Evolutionary conservation across 2,329 filamentous ascomycete genomes (phyloP).

Genomic region (Rhinocladiella similis): DNA sequence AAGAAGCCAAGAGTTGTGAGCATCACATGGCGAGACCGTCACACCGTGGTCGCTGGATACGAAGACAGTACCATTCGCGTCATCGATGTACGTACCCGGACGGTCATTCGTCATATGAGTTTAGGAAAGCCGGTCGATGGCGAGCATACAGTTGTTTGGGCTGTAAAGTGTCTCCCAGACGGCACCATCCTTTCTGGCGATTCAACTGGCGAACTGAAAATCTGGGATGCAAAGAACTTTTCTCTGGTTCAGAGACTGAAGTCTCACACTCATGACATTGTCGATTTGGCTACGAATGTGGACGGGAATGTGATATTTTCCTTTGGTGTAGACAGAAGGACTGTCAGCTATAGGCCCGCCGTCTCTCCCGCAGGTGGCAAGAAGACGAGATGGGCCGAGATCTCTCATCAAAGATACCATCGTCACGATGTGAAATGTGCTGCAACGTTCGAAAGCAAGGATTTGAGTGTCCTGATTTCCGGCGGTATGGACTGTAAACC

Average conservation of each 20-base stretch:
- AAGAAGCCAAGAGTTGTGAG: slow-evolving; percentile 89
- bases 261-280: slow-evolving; percentile 83
- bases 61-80: slow-evolving; percentile 95
- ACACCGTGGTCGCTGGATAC: slow-evolving; percentile 83
- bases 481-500: slow-evolving; percentile 88
- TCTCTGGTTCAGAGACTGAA: slow-evolving; percentile 83
- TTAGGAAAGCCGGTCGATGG: slow-evolving; percentile 79
- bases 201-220: slow-evolving; percentile 87
- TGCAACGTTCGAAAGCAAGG: slow-evolving; percentile 81
- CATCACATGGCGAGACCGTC: slow-evolving; percentile 82
- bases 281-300: slow-evolving; percentile 79
- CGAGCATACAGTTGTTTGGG: slow-evolving; percentile 89
- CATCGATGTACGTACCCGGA: slow-evolving; percentile 79
- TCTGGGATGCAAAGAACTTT: slow-evolving; percentile 93
- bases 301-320: slow-evolving; percentile 83
- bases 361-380: slow-evolving; percentile 45
- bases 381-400: slow-evolving; percentile 73
- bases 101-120: slow-evolving; percentile 77
- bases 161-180: slow-evolving; percentile 81
- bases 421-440: slow-evolving; percentile 94
- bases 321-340: slow-evolving; percentile 86
- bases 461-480: slow-evolving; percentile 83
- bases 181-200: slow-evolving; percentile 94
- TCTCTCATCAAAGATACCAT: slow-evolving; percentile 84
- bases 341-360: slow-evolving; percentile 75